Conservation (phyloP, 768 basidiomycete genomes). For the Pisolithus sp. region DNA sequence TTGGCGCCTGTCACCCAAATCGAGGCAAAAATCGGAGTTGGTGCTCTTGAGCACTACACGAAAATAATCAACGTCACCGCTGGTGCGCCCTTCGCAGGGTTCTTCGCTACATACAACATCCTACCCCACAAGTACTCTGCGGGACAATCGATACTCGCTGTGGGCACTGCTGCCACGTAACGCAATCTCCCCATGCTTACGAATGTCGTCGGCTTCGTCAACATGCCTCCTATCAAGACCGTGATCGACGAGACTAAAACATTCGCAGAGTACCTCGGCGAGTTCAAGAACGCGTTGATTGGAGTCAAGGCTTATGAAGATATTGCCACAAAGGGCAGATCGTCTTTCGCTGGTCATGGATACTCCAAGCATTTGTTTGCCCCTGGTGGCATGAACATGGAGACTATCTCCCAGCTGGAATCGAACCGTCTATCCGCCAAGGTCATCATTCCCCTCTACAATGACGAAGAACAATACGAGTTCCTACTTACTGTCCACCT, state of each 20-base stretch:
- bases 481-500: constrained; percentile 20
- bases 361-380: constrained; percentile 29
- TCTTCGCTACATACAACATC: constrained; percentile 28
- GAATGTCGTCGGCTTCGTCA: constrained; percentile 25
- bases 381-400: constrained; percentile 23
- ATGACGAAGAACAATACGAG: constrained; percentile 22
- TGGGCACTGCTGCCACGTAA: constrained; percentile 27
- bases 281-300: constrained; percentile 20
- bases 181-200: constrained; percentile 22
- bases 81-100: constrained; percentile 23
- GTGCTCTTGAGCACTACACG: constrained; percentile 13
- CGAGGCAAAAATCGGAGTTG: constrained; percentile 11
- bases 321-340: constrained; percentile 21
- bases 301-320: constrained; percentile 25
- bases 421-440: constrained; percentile 11
- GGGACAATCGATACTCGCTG: constrained; percentile 20
- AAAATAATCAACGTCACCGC: constrained; percentile 11
- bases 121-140: constrained; percentile 28
- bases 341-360: constrained; percentile 17
- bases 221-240: constrained; percentile 26
- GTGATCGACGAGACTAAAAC: constrained; percentile 18
- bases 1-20: constrained; percentile 26
- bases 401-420: constrained; percentile 19
- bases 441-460: constrained; percentile 17
- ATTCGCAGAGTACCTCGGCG: constrained; percentile 18